Base-by-base conservation (phyloP, 1,284 basidiomycete genomes). In the Cryptococcus sp. region DNA sequence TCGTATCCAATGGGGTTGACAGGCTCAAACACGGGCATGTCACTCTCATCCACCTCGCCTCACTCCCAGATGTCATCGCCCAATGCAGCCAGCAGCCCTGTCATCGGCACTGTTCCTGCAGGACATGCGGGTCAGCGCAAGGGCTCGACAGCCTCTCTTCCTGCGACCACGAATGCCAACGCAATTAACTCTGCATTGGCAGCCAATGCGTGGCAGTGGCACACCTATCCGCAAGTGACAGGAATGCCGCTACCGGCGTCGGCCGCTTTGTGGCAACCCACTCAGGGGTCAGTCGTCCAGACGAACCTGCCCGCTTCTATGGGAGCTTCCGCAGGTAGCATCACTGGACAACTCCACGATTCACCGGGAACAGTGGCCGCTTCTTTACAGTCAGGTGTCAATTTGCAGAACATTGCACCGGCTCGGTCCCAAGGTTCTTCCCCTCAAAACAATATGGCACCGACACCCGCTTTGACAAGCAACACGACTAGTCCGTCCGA, bases 401-500 rank as follows among this genome's bases (percentile, higher is more conserved):
- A 34, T 13, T 34, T 34, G 29, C 29, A 34, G 8, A 34, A 34
- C 29, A 34, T 34, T 34, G 29, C 43, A 23, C 29, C 45, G 40
- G 29, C 13, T 5, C 57, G 22, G 46, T 20, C 52, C 23, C 50
- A 46, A 45, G 34, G 48, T 16, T 29, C 41, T n/a, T 58, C 58
- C 6, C 55, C 62, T n/a, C 58, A 37, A 41, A 50, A 59, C 17
- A 46, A 16, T 19, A 44, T 69, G 10, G 63, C 65, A 1, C 53
- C 67, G 7, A 75, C 74, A 0, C 72, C 75, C 0, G 65, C 72
- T 1, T 52, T 77, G 34, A 70, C 70, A 19, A 63, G 55, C 29
- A 62, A 66, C 40, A 61, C 70, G 3, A 69, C 68, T 16, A 74
- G 70, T 52, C 70, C 74, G 0, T 65, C 65, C 0, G 58, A 60